phyloP scores from a whole-genome alignment of 2,329 filamentous ascomycete species.

The Aspergillus neoniger region DNA sequence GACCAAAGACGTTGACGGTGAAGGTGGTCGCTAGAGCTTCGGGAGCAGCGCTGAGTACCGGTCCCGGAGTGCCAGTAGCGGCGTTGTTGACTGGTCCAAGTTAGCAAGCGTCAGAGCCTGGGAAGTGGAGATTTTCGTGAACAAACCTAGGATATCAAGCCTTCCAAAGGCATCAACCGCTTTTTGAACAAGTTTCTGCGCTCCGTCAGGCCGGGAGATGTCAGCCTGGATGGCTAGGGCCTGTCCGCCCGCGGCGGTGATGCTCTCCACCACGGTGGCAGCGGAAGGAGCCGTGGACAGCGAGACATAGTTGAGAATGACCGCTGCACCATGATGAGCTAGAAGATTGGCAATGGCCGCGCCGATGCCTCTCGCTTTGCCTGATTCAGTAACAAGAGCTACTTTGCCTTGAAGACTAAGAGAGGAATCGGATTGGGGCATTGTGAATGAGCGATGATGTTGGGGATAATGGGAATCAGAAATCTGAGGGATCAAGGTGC shows the following conservation, averaged over 20 bases:
- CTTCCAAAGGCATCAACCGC: background rate
- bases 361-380: constrained; percentile 61
- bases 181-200: background rate
- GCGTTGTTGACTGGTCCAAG: constrained; percentile 1
- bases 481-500: background rate
- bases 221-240: constrained; percentile 16
- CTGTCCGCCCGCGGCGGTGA: constrained; percentile 11
- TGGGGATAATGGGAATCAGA: background rate
- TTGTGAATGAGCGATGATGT: background rate
- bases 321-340: constrained; percentile 64
- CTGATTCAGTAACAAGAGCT: constrained; percentile 40
- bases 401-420: constrained; percentile 27
- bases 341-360: constrained; percentile 68
- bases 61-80: background rate
- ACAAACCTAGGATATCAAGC: constrained; percentile 3
- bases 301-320: constrained; percentile 63
- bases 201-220: constrained; percentile 15
- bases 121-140: background rate
- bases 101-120: background rate
- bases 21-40: constrained; percentile 2
- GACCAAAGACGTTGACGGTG: constrained; percentile 2
- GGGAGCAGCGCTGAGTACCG: background rate
- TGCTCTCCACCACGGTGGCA: constrained; percentile 7
- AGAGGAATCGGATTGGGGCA: background rate
- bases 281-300: constrained; percentile 10